Evolutionary conservation across 2,329 filamentous ascomycete species (phyloP), one percentile per base, ranked within the genome.

Genomic region (Exophiala spinifera): DNA sequence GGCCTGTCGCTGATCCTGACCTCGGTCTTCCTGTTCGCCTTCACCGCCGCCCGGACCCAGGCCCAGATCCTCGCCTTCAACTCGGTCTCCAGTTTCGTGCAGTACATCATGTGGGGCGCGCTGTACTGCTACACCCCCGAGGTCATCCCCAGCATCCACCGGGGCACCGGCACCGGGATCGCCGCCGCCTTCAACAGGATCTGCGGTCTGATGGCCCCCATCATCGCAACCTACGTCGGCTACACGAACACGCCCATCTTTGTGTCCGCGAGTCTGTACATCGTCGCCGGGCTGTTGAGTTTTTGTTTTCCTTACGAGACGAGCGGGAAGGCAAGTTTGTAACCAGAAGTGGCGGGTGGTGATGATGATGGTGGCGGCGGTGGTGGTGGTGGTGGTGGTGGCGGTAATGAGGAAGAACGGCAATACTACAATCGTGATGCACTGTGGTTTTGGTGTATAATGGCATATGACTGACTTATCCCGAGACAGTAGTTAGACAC

Each of bases 61-160:
- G 72, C 75, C 2, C 76, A 88, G 64, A 84, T 89, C 61, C 69
- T 88, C 0, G 86, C 78, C 1, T 87, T 90, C 64, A 85, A 80
- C 5, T 89, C 86, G 65, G 74, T 82, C 21, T 86, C 87, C 64
- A 81, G 77, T 40, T 87, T 83, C 0, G 90, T 86, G 0, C 89
- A 86, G 0, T 86, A 87, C 0, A 69, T 76, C 21, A 52, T 56
- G 53, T 56, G 49, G 62, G 83, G 87, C 0, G 87, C 91, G 0
- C 71, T 91, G 0, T 91, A 91, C 65, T 80, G 83, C 0, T 91
- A 89, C 63, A 91, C 88, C 0, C 88, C 88, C 0, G 88, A 91
- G 65, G 77, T 91, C 33, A 37, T 64, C 8, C 81, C 19, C 78
- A 83, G 78, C 44, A 85, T 85, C 0, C 86, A 90, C 63, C 78